Evolutionary conservation across 345 rosid species (phyloP), one percentile per base, ranked within the genome.

Genomic region (Populus davidiana): DNA sequence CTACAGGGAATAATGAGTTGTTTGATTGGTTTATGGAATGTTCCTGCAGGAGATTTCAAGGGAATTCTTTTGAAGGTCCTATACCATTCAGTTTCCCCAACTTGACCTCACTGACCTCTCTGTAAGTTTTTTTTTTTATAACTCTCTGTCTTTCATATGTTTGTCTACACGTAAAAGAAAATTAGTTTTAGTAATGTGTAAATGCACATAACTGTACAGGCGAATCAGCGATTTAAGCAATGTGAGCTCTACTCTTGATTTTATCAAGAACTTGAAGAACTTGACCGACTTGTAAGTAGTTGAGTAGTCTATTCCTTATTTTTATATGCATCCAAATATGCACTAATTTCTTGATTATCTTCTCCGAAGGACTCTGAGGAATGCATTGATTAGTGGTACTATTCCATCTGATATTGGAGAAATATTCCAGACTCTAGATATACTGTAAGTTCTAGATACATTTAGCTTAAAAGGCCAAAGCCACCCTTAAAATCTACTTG

Each of bases 61-160:
- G 90, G 54, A 81, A 80, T 79, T 81, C 86, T 31, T 83, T 87
- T 7, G 78, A 80, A 77, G 90, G 89, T 67, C 81, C 88, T 1
- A 78, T 89, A 75, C 90, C 91, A 43, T 83, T 79, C 17, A 64
- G 70, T 50, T 82, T 87, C 63, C 75, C 87, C 16, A 78, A 80
- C 17, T 71, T 89, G 65, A 72, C 79, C 8, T 66, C 77, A 18
- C 16, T 89, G 82, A 38, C 0, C 0, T 70, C 74, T 36, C 68
- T 89, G 91, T 89, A 67, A 87, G 91, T 8, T 56, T 29, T 16
- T 56, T 29, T 16, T 61, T 23, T 10, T 14, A 36, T 27, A 52
- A 13, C 25, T 14, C 33, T 68, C 16, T 67, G 2, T 2, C 68
- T 6, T 70, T 36, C 31, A 4, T 31, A 44, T 43, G 29, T 31